Evolutionary conservation across 1,139 yeast species (phyloP).

Genomic region (Magnusiomyces suaveolens): DNA sequence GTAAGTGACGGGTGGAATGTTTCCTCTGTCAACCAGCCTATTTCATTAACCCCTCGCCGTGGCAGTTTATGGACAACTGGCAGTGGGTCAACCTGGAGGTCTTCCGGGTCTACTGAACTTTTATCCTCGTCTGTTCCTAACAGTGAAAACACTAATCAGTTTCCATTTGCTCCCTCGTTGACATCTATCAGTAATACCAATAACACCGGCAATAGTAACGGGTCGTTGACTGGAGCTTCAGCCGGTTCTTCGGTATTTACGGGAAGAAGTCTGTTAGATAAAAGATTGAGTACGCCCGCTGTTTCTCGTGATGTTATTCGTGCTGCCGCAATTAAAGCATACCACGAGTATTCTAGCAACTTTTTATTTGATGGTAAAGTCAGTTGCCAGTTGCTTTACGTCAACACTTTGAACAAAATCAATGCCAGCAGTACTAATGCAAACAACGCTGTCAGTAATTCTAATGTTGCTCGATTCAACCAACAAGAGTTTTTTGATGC

Average conservation of each 20-base stretch:
- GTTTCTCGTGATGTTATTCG: slow-evolving; percentile 13
- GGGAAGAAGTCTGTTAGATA: slow-evolving; percentile 1
- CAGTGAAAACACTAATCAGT: neutral
- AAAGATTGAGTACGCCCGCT: slow-evolving; percentile 1
- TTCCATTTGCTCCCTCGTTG: neutral
- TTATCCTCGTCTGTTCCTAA: neutral
- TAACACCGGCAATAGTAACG: neutral
- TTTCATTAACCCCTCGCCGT: slow-evolving; percentile 8
- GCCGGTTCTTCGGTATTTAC: neutral
- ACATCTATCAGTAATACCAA: neutral
- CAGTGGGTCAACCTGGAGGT: slow-evolving; percentile 1
- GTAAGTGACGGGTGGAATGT: slow-evolving; percentile 7
- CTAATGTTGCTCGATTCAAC: no score
- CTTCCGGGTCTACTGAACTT: neutral
- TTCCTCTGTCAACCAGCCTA: neutral
- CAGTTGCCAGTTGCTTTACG: slow-evolving; percentile 25
- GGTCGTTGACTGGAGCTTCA: neutral
- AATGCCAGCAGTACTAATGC: neutral
- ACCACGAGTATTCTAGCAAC: slow-evolving; percentile 20
- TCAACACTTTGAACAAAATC: neutral
- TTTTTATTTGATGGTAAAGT: slow-evolving; percentile 30
- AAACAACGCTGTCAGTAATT: neutral
- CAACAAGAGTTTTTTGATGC: slow-evolving; percentile 26
- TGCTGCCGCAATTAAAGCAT: slow-evolving; percentile 24
- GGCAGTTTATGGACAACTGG: slow-evolving; percentile 15